Base-by-base conservation (phyloP, 108 stramenopile species). In the Cafeteria roenbergensis region DNA sequence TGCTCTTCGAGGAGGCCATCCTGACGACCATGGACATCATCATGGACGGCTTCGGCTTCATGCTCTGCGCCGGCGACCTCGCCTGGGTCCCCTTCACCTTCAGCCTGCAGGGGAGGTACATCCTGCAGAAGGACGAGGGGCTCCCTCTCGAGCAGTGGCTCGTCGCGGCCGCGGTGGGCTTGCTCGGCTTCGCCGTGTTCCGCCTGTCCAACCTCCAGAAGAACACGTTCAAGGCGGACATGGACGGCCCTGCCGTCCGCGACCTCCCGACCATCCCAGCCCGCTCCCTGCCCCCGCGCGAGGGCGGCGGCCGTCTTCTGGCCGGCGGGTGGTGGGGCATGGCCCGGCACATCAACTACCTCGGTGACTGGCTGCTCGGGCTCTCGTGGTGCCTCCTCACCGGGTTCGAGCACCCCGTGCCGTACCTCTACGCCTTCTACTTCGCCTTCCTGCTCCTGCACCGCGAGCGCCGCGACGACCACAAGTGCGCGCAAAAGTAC, bases 11-110 rank as follows among this genome's bases (percentile, higher is more conserved):
- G 75, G 79, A 82, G 48, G 85, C 89, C 36, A 95, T 98, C 50
- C 73, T 98, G 20, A 93, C 93, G 34, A 98, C 94, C 53, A 95
- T 98, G 96, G 96, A 98, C 74, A 93, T 98, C 69, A 98, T 94
- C 35, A 95, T 92, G 33, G 96, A 98, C 78, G 96, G 96, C 35
- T 95, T 98, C 80, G 96, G 96, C 25, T 93, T 85, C 78, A 98
- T 98, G 96, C 85, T 98, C 29, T 75, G 73, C 24, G 95, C 94
- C 78, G 96, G 96, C 24, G 96, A 98, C 72, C 78, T 98, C 52
- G 88, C 89, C n/a, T 98, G 96, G 96, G 92, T 98, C 3, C 96
- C 96, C 0, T 94, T 95, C 71, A 90, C 90, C 4, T 98, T 95
- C 79, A 79, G 78, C 55, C 62, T 95, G 22, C 94, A 93, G 61